Evolutionary conservation across 768 basidiomycete genomes (phyloP), one percentile per base, ranked within the genome.

Genomic region (Mycena filopes): DNA sequence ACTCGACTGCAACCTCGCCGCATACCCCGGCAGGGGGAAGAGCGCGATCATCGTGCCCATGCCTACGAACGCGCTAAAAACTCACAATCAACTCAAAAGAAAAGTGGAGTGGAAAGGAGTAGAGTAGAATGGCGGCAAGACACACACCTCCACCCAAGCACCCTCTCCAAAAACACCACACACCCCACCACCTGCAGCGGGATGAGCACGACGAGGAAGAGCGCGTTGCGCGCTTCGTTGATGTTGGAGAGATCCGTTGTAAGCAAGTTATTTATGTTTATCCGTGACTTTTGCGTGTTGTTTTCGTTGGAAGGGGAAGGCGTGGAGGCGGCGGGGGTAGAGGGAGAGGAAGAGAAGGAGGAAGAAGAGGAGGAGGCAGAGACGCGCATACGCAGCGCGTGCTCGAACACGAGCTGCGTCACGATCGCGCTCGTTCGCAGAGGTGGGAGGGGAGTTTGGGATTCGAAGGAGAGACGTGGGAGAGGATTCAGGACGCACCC

Each of bases 241-340:
- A 63, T 56, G 28, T 46, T 42, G 16, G 15, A 21, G 20, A 48
- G 50, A 74, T 94, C 92, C 1, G 87, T 87, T 11, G 91, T 87
- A 33, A 92, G 83, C 4, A 93, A 77, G 55, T 90, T 93, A 74
- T 90, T 93, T 72, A 94, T 89, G 72, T 86, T 90, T 10, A n/a
- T n/a, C 93, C 92, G 31, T 87, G 83, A 92, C 75, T 71, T 89
- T 87, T 10, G 77, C 78, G n/a, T n/a, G n/a, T n/a, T n/a, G n/a
- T n/a, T n/a, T n/a, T n/a, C n/a, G n/a, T n/a, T n/a, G n/a, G n/a
- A n/a, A n/a, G n/a, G n/a, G n/a, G n/a, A n/a, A n/a, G n/a, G n/a
- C n/a, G n/a, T n/a, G n/a, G n/a, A n/a, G n/a, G n/a, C n/a, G n/a
- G n/a, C n/a, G n/a, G n/a, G n/a, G n/a, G n/a, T n/a, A n/a, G n/a